Conservation (phyloP, 2,329 filamentous ascomycete species). For the Ambrosiella xylebori region DNA sequence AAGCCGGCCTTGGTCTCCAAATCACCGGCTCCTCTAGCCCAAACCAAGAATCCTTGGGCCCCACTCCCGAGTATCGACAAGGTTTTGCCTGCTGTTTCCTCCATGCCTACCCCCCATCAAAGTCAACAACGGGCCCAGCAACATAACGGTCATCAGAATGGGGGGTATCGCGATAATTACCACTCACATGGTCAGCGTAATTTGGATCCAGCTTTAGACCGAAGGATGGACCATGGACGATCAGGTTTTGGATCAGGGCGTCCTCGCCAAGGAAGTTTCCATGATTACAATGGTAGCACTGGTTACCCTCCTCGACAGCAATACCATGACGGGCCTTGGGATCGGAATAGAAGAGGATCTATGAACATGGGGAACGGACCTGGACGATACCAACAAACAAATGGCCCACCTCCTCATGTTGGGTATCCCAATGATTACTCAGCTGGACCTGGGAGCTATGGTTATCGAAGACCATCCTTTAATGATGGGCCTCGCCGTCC, state of each 20-base stretch:
- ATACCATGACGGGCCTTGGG: conserved; percentile 6
- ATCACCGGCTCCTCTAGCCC: conserved; percentile 46
- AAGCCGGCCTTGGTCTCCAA: conserved; percentile 61
- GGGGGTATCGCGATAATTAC: not conserved
- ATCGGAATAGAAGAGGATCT: conserved; percentile 9
- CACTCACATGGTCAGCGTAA: conserved; percentile 6
- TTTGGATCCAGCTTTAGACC: conserved; percentile 5
- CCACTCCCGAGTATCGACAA: conserved; percentile 70
- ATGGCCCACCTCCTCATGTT: not conserved
- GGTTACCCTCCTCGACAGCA: conserved; percentile 9
- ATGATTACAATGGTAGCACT: conserved; percentile 8
- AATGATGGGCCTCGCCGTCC: conserved; percentile 4
- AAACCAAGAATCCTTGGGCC: conserved; percentile 85
- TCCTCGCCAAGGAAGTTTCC: conserved; percentile 8
- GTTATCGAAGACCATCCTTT: conserved; percentile 9
- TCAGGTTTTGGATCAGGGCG: conserved; percentile 2
- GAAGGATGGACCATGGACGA: conserved; percentile 6
- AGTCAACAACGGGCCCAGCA: conserved; percentile 17
- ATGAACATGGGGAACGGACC: conserved; percentile 6
- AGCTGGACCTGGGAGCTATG: not conserved
- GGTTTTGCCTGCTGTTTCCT: conserved; percentile 42
- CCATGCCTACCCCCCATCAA: conserved; percentile 17
- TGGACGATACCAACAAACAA: conserved; percentile 7
- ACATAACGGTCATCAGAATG: conserved; percentile 9
- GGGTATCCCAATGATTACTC: conserved; percentile 1